These are phyloP conservation scores for Vaccinium vitisidaea DNA, from an alignment of 148 eudicot species.

Conservation along the genomic window DNA sequence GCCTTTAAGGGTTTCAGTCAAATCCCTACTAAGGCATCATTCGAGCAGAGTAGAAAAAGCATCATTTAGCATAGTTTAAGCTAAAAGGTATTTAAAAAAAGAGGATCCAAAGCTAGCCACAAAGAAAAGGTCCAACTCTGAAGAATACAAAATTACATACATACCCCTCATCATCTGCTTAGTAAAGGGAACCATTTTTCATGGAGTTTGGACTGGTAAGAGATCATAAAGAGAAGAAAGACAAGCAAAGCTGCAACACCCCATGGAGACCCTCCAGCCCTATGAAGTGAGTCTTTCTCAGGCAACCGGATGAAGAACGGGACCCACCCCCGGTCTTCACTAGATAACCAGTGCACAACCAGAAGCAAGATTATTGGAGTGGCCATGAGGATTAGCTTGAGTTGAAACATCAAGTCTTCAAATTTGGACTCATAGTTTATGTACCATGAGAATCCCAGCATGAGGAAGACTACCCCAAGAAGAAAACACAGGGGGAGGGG, in stretches of 20 bases:
- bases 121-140: too few species aligned
- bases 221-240: constrained; percentile 62
- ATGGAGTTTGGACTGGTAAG: constrained; percentile 54
- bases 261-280: constrained; percentile 74
- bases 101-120: too few species aligned
- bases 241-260: constrained; percentile 58
- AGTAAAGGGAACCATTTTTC: constrained; percentile 66
- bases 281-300: constrained; percentile 50
- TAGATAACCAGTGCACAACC: constrained; percentile 55
- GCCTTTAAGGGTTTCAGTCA: too few species aligned
- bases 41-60: too few species aligned
- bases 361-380: constrained; percentile 54
- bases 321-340: constrained; percentile 30
- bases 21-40: too few species aligned
- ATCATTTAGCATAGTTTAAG: too few species aligned
- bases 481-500: constrained; percentile 61
- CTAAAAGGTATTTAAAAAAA: too few species aligned
- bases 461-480: constrained; percentile 37
- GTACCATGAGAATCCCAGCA: constrained; percentile 59
- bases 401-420: constrained; percentile 47
- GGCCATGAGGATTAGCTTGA: constrained; percentile 49
- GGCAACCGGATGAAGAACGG: constrained; percentile 43
- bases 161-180: too few species aligned
- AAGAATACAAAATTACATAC: too few species aligned
- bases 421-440: constrained; percentile 52